These are phyloP conservation scores for Tricholoma furcatifolium DNA, from an alignment of 768 basidiomycete species.

Conservation along the genomic window DNA sequence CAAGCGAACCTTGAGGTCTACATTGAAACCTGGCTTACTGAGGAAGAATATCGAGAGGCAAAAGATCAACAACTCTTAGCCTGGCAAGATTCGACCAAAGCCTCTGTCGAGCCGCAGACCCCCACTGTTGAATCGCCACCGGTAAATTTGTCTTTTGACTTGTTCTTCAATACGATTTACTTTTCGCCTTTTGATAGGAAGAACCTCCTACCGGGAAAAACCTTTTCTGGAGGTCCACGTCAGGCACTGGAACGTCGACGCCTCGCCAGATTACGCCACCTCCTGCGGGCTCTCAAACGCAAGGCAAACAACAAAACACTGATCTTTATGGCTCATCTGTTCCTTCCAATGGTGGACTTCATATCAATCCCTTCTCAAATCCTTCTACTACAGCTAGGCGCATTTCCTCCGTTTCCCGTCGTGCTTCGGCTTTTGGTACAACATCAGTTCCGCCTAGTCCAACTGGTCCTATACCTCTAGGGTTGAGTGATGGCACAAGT, in stretches of 20 bases:
- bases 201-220: constrained; percentile 50
- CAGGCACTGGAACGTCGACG: constrained; percentile 29
- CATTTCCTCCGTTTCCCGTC: constrained; percentile 42
- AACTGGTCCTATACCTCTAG: constrained; percentile 23
- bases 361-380: constrained; percentile 50
- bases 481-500: constrained; percentile 56
- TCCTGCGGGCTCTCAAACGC: constrained; percentile 16
- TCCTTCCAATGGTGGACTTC: constrained; percentile 39
- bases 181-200: constrained; percentile 13
- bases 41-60: constrained; percentile 66
- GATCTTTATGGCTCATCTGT: constrained; percentile 43
- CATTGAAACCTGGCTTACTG: constrained; percentile 78
- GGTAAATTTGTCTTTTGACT: constrained; percentile 21
- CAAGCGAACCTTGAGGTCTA: constrained; percentile 66
- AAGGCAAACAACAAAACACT: constrained; percentile 28
- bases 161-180: constrained; percentile 2
- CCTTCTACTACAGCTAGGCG: constrained; percentile 29
- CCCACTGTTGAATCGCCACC: constrained; percentile 37
- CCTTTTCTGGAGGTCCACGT: constrained; percentile 67
- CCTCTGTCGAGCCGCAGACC: constrained; percentile 40
- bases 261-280: constrained; percentile 29
- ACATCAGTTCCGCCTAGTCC: constrained; percentile 12
- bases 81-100: constrained; percentile 63
- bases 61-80: constrained; percentile 60
- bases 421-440: constrained; percentile 30